These are phyloP conservation scores for Paraphoma chrysanthemicola DNA, from an alignment of 2,329 filamentous ascomycete species.

Conservation along the genomic window DNA sequence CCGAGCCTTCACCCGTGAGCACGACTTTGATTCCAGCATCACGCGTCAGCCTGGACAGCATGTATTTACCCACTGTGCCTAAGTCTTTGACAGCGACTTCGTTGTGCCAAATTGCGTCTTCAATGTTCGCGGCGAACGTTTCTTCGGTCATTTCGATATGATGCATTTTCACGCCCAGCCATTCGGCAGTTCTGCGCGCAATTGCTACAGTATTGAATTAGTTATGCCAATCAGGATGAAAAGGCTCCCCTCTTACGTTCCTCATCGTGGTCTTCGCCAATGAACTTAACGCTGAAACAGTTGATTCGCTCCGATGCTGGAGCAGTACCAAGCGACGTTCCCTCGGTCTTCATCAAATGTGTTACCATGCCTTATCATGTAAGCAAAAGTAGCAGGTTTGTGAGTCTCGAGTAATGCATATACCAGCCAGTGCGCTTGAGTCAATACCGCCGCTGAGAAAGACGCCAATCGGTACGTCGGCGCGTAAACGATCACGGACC, in stretches of 20 bases:
- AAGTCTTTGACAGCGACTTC: conserved; percentile 59
- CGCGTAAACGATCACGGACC: conserved; percentile 60
- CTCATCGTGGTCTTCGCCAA: conserved; percentile 52
- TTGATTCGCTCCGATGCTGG: conserved; percentile 34
- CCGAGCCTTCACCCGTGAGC: conserved; percentile 60
- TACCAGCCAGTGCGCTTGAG: conserved; percentile 61
- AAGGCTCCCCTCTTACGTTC: conserved; percentile 3
- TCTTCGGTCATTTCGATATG: conserved; percentile 50
- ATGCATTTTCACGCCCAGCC: conserved; percentile 55
- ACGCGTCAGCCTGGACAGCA: conserved; percentile 55
- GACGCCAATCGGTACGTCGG: conserved; percentile 65
- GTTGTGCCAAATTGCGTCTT: conserved; percentile 54
- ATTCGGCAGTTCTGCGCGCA: conserved; percentile 57
- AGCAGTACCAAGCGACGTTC: conserved; percentile 54
- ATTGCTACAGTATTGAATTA: conserved; percentile 40
- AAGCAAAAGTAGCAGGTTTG: too few species aligned
- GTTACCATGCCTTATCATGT: conserved; percentile 54
- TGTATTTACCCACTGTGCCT: conserved; percentile 60
- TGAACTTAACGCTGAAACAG: conserved; percentile 63
- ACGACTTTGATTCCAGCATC: conserved; percentile 61
- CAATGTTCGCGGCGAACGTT: conserved; percentile 52
- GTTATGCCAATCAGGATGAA: conserved; percentile 50
- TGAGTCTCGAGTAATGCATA: too few species aligned
- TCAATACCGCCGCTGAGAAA: conserved; percentile 66
- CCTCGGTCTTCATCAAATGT: conserved; percentile 53